Base-by-base conservation (phyloP, 2,329 filamentous ascomycete genomes). In the Fusarium palustre region DNA sequence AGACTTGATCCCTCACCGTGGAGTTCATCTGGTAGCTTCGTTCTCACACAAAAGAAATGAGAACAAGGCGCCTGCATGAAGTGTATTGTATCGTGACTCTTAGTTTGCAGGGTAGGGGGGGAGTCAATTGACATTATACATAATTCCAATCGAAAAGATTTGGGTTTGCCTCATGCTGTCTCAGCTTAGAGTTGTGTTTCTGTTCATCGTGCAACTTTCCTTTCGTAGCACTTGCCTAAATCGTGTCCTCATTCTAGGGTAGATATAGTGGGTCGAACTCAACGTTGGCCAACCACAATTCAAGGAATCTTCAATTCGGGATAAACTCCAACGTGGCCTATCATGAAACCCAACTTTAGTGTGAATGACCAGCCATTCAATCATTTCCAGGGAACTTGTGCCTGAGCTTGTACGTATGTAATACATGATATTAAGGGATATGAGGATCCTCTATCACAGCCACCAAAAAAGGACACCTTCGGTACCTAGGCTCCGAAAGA, bases 401-500 rank as follows among this genome's bases (percentile, higher is more conserved):
- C 33, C 31, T 42, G 12, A 43, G 7, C 47, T 46, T 31, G 28
- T 18, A 47, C 36, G 38, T 42, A 47, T 49, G 38, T 42, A 47
- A 47, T 53, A 64, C 50, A 31, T 45, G 34, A 70, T 68, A 64
- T 70, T 64, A 70, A 69, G 67, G 62, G 67, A 57, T 36, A 55
- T 63, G 42, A 55, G 54, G 63, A 70, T 70, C 47, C 63, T 64
- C 63, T 50, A 47, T 57, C 28, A 10, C 24, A 24, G 10, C 53
- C 39, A 30, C 39, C 67, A 59, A 41, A 41, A 70, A 68, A 70
- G 64, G 48, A 70, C 43, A 70, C 50, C 20, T 69, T 71, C 71
- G 71, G 69, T 68, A 72, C 55, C 48, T 42, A 36, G 36, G 61
- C 64, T 73, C 70, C 70, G 70, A 64, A 41, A 8, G 24, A 22